A percentile compares a stretch with the other conserved stretches of the same genome.
Evolutionary conservation across 2,329 filamentous ascomycete genomes (phyloP).

Genomic region (Aspergillus sclerotialis): DNA sequence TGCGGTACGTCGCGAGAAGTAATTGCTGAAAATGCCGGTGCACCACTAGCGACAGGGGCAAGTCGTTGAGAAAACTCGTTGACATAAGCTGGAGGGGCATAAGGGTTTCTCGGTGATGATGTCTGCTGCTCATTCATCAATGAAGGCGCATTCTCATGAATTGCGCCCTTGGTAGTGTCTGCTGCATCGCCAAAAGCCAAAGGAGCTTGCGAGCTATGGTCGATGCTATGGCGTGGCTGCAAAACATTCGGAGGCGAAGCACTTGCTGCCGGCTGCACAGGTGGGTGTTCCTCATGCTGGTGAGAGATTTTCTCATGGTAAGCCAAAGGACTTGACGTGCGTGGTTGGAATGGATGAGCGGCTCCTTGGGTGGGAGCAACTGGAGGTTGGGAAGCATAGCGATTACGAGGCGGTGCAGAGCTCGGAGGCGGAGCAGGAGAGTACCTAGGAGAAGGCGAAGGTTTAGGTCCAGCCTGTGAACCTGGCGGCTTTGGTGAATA

Average conservation of each 20-base stretch:
- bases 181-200: constrained; percentile 1
- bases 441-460: constrained; percentile 34
- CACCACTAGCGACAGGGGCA: constrained; percentile 11
- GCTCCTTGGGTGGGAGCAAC: constrained; percentile 17
- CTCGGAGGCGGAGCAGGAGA: constrained; percentile 39
- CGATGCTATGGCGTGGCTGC: constrained; percentile 14
- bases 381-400: constrained; percentile 35
- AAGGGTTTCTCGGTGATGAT: constrained; percentile 22
- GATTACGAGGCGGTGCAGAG: constrained; percentile 21
- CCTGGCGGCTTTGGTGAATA: constrained; percentile 37
- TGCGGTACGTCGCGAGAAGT: constrained; percentile 16
- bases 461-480: constrained; percentile 25
- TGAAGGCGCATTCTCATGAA: constrained; percentile 5
- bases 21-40: constrained; percentile 8
- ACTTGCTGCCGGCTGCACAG: constrained; percentile 17
- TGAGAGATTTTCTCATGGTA: constrained; percentile 39
- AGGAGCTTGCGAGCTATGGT: constrained; percentile 12
- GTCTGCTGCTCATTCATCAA: constrained; percentile 12
- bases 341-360: constrained; percentile 51
- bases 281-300: constrained; percentile 17
- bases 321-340: constrained; percentile 59
- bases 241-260: constrained; percentile 13
- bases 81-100: constrained; percentile 25
- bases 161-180: constrained; percentile 2
- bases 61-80: constrained; percentile 26